Conservation (phyloP, 768 basidiomycete genomes). For the Cystofilobasidium bisporidii region DNA sequence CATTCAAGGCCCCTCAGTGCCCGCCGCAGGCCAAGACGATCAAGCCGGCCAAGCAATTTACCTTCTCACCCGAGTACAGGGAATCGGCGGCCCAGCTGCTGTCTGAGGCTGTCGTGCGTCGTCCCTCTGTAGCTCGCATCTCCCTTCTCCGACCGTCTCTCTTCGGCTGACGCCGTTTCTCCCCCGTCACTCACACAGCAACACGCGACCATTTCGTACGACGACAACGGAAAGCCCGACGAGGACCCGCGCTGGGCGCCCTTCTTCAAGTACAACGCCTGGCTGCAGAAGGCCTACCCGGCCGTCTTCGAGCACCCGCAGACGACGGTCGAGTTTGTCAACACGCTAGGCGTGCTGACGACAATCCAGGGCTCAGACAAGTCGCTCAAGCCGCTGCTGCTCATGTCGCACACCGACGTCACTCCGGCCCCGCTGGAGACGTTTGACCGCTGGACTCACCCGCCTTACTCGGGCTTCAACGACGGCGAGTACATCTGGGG, state of each 20-base stretch:
- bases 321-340: slow-evolving; percentile 25
- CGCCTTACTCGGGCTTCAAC: slow-evolving; percentile 35
- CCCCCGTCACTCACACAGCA: background rate
- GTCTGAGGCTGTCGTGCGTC: slow-evolving; percentile 21
- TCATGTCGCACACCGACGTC: slow-evolving; percentile 37
- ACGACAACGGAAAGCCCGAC: slow-evolving; percentile 39
- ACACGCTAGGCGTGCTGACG: slow-evolving; percentile 24
- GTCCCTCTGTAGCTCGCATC: background rate
- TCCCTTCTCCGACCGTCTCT: background rate
- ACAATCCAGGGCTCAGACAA: slow-evolving; percentile 23
- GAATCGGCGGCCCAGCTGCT: slow-evolving; percentile 9
- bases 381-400: slow-evolving; percentile 24
- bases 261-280: slow-evolving; percentile 38
- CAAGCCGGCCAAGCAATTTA: background rate
- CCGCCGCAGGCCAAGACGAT: slow-evolving; percentile 7
- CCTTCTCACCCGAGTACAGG: slow-evolving; percentile 8
- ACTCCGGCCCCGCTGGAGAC: slow-evolving; percentile 37
- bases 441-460: slow-evolving; percentile 26
- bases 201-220: slow-evolving; percentile 29
- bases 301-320: slow-evolving; percentile 4
- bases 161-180: background rate
- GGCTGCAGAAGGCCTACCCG: slow-evolving; percentile 36
- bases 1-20: background rate
- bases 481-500: slow-evolving; percentile 37
- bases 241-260: slow-evolving; percentile 39